Conservation (phyloP, 306 rosid species). For the Gleditsia sinensis region DNA sequence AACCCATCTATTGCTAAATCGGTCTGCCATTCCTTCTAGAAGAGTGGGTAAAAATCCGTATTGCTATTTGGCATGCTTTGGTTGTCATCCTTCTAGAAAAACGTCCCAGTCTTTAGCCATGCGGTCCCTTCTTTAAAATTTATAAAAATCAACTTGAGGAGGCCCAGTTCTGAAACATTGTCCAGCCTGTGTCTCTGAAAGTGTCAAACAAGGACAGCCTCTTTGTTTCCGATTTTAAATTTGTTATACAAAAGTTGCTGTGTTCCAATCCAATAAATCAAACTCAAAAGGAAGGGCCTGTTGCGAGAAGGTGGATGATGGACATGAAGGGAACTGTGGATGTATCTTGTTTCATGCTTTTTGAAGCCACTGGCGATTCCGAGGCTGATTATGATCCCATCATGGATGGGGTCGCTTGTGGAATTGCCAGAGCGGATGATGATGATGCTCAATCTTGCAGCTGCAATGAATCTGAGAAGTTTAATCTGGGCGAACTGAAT, state of each 20-base stretch:
- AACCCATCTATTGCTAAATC: background rate
- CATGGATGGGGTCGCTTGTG: conserved; percentile 3
- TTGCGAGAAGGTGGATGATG: no score
- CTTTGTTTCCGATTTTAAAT: background rate
- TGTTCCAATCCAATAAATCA: no score
- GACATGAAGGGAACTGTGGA: conserved; percentile 34
- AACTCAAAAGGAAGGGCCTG: no score
- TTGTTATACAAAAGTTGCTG: background rate
- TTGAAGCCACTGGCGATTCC: conserved; percentile 86
- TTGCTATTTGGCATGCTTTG: conserved; percentile 6
- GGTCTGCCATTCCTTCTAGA: conserved; percentile 37
- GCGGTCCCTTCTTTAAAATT: background rate
- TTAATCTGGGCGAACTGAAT: conserved; percentile 11
- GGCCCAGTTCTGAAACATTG: conserved; percentile 23
- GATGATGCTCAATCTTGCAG: conserved; percentile 77
- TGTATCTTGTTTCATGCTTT: conserved; percentile 50
- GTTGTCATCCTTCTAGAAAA: conserved; percentile 48
- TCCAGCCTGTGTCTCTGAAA: conserved; percentile 23
- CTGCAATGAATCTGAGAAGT: conserved; percentile 45
- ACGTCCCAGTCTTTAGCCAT: conserved; percentile 16
- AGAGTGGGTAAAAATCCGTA: conserved; percentile 2
- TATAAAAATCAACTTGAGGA: background rate
- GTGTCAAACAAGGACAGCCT: conserved; percentile 33
- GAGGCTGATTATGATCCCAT: conserved; percentile 44
- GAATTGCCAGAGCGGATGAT: conserved; percentile 17